These are phyloP conservation scores for Chaetomiaceae sp. DNA, from an alignment of 2,329 filamentous ascomycete species.

Conservation along the genomic window DNA sequence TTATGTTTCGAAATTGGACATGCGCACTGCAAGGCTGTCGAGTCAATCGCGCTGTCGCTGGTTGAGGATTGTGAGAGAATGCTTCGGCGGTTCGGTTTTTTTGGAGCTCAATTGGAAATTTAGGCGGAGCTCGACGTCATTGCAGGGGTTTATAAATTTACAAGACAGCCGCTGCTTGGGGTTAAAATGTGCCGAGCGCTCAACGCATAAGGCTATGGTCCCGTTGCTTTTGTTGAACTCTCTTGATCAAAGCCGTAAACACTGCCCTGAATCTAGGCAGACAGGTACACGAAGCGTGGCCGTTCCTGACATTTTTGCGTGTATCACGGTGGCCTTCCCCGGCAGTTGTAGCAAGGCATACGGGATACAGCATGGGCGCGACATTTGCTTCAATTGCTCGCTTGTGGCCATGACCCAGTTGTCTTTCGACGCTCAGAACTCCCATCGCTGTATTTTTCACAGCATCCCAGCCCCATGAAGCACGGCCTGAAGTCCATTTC, in stretches of 20 bases:
- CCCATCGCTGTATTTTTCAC: slow-evolving; percentile 10
- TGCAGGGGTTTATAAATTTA: slow-evolving; percentile 14
- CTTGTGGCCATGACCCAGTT: slow-evolving; percentile 9
- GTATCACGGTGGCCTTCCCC: background rate
- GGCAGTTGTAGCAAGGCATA: too few species aligned
- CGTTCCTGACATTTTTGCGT: too few species aligned
- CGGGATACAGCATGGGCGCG: background rate
- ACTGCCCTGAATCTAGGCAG: too few species aligned
- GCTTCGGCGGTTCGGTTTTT: background rate
- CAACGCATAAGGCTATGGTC: too few species aligned
- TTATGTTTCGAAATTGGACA: background rate
- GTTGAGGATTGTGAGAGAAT: background rate
- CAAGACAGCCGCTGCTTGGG: background rate
- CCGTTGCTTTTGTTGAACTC: too few species aligned
- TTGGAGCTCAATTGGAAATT: slow-evolving; percentile 13
- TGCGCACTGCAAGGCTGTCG: too few species aligned
- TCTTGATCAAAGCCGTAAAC: too few species aligned
- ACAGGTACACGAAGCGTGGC: too few species aligned
- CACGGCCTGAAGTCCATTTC: slow-evolving; percentile 34
- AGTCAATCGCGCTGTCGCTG: too few species aligned
- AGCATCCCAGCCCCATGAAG: slow-evolving; percentile 15
- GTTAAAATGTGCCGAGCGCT: background rate
- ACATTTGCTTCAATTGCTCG: slow-evolving; percentile 13
- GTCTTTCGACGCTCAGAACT: slow-evolving; percentile 15
- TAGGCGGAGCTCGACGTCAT: slow-evolving; percentile 23